phyloP scores from a whole-genome alignment of 169 alveolate species.

The Plasmodium cynomolgi region DNA sequence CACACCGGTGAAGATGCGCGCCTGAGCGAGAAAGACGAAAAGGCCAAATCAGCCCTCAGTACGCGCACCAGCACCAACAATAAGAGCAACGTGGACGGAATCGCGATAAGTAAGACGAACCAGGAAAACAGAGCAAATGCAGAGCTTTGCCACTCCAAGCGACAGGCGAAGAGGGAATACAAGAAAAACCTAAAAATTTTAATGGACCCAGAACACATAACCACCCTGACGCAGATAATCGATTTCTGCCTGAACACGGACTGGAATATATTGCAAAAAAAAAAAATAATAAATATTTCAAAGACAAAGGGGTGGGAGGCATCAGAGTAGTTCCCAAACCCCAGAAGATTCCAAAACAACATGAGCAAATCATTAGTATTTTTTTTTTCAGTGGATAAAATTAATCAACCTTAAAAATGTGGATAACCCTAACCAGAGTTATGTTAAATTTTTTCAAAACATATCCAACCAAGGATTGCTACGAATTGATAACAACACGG shows the following conservation, averaged over 20 bases:
- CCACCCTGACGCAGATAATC: constrained; percentile 68
- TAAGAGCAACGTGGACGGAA: not conserved
- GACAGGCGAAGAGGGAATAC: not conserved
- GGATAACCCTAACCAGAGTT: constrained; percentile 77
- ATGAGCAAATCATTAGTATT: constrained; percentile 78
- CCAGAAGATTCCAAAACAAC: constrained; percentile 78
- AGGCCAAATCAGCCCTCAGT: not conserved
- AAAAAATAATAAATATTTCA: constrained; percentile 23
- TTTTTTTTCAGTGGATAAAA: constrained; percentile 83
- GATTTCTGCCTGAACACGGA: constrained; percentile 60
- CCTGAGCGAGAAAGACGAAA: not conserved
- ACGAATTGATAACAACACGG: constrained; percentile 90
- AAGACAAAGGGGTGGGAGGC: constrained; percentile 83
- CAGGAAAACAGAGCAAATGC: constrained; percentile 3
- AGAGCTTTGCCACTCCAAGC: not conserved
- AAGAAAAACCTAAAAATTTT: constrained; percentile 27
- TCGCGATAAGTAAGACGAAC: not conserved
- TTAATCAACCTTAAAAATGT: constrained; percentile 75
- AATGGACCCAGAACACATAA: constrained; percentile 59
- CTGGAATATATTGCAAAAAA: constrained; percentile 63
- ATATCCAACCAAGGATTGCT: constrained; percentile 89
- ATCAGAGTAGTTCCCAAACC: constrained; percentile 82
- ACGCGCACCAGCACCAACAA: not conserved
- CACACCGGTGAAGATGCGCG: not conserved
- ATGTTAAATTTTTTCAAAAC: constrained; percentile 88